phyloP scores from a whole-genome alignment of 2,329 filamentous ascomycete species.

The Phyllachora maydis region DNA sequence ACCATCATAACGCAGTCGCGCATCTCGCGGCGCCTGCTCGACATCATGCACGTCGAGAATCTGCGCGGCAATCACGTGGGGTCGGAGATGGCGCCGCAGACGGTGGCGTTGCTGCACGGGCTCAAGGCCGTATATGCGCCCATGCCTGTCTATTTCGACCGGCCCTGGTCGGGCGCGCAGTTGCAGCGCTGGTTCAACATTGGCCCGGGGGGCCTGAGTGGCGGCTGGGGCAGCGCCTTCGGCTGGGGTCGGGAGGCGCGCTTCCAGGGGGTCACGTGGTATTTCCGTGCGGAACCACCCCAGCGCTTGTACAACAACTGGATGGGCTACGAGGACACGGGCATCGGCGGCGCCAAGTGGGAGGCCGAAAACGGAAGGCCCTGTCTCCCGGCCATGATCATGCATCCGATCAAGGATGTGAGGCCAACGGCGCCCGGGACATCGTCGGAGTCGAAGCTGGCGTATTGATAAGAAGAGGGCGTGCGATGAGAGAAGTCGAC shows the following conservation, averaged over 20 bases:
- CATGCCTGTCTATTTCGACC: conserved; percentile 63
- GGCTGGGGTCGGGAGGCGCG: conserved; percentile 35
- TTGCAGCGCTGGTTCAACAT: conserved; percentile 39
- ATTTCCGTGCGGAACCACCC: conserved; percentile 34
- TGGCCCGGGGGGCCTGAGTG: conserved; percentile 29
- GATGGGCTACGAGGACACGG: conserved; percentile 36
- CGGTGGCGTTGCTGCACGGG: conserved; percentile 54
- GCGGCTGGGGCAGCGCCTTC: conserved; percentile 33
- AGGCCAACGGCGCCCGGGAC: conserved; percentile 24
- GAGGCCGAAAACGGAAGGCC: conserved; percentile 32
- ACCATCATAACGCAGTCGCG: conserved; percentile 65
- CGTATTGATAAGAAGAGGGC: too few species aligned
- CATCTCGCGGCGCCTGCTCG: conserved; percentile 48
- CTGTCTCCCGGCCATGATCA: conserved; percentile 35
- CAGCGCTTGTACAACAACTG: conserved; percentile 41
- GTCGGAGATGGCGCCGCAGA: conserved; percentile 62
- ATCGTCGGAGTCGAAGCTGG: conserved; percentile 17
- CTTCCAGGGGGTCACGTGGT: conserved; percentile 39
- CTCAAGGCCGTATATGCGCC: conserved; percentile 65
- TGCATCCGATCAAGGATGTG: conserved; percentile 39
- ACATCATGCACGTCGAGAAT: conserved; percentile 63
- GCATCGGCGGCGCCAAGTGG: conserved; percentile 31
- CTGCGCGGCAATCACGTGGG: conserved; percentile 54
- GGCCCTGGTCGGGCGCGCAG: conserved; percentile 39
- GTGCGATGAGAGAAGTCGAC: too few species aligned